A percentile compares a stretch with the other conserved stretches of the same genome.
Evolutionary conservation across 2,329 filamentous ascomycete species (phyloP).

Genomic region (Acrodontium crateriforme): DNA sequence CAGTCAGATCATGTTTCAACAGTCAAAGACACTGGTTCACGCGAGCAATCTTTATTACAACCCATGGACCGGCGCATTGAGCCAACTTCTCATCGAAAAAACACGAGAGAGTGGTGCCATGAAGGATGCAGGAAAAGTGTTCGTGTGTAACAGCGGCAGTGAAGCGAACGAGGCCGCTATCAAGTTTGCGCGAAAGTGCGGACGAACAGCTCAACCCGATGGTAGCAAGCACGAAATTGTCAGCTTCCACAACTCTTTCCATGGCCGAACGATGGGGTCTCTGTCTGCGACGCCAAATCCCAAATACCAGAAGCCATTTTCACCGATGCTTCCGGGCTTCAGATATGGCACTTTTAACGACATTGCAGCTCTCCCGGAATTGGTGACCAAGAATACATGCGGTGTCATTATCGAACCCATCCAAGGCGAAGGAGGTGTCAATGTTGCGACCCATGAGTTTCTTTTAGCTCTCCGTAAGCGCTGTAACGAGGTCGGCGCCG

Average conservation of each 20-base stretch:
- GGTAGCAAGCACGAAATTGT: conserved; percentile 64
- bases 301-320: conserved; percentile 92
- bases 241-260: conserved; percentile 84
- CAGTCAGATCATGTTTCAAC: conserved; percentile 55
- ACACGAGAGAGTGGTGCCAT: conserved; percentile 70
- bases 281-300: conserved; percentile 94
- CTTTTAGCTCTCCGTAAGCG: conserved; percentile 68
- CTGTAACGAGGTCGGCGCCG: conserved; percentile 74
- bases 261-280: conserved; percentile 90
- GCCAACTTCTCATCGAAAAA: conserved; percentile 68
- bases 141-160: conserved; percentile 90
- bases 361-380: conserved; percentile 50
- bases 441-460: conserved; percentile 71
- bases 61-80: conserved; percentile 82
- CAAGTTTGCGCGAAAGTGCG: conserved; percentile 89
- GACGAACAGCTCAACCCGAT: conserved; percentile 40
- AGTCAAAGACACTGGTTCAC: conserved; percentile 62
- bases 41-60: conserved; percentile 97
- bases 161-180: conserved; percentile 97
- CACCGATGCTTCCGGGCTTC: conserved; percentile 92
- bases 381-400: conserved; percentile 77
- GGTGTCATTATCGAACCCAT: conserved; percentile 95
- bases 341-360: conserved; percentile 79
- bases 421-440: conserved; percentile 89
- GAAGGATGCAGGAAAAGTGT: conserved; percentile 65